Evolutionary conservation across 148 eudicot genomes (phyloP), one percentile per base, ranked within the genome.

Genomic region (Suaeda aralocaspica): DNA sequence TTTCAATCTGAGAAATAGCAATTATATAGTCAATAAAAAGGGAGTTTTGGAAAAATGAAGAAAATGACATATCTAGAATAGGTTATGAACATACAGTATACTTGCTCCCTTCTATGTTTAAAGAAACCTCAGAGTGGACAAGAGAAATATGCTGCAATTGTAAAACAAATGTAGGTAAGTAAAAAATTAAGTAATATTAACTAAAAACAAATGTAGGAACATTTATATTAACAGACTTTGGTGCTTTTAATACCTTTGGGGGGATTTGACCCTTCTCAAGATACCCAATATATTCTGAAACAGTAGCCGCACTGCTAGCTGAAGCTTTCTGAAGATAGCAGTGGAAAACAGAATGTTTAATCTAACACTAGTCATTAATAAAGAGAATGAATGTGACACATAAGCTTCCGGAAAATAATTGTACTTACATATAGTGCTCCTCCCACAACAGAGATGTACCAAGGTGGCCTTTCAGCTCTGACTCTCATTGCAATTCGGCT

Each of bases 401-500:
- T 25, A 51, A 24, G 55, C 25, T 25, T 61, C 59, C 31, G 67
- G 16, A 64, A 57, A 71, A 57, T 18, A 19, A 65, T 39, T 33
- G 74, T 59, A 77, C 97, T 78, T 88, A 95, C 99, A 80, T 89
- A 95, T 59, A 95, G 96, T 66, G 96, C 92, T 49, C 99, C 99
- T 77, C 99, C 99, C 61, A 91, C 97, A 65, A 95, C 99, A 33
- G 99, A 95, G 68, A 95, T 92, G 85, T 89, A 91, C 99, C 99
- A 95, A 61, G 99, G 93, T 61, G 99, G 99, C 81, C 99, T 88
- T 86, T 95, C 99, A 64, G 99, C 99, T 88, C 97, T 86, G 68
- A 95, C 99, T 74, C 99, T 83, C 99, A 95, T 95, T 14, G 99
- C 99, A 65, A 95, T 95, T 84, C 99, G 86, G 78, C 99, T 91